These are phyloP conservation scores for Emmonsiellopsis sp. DNA, from an alignment of 2,329 filamentous ascomycete species.

Conservation along the genomic window DNA sequence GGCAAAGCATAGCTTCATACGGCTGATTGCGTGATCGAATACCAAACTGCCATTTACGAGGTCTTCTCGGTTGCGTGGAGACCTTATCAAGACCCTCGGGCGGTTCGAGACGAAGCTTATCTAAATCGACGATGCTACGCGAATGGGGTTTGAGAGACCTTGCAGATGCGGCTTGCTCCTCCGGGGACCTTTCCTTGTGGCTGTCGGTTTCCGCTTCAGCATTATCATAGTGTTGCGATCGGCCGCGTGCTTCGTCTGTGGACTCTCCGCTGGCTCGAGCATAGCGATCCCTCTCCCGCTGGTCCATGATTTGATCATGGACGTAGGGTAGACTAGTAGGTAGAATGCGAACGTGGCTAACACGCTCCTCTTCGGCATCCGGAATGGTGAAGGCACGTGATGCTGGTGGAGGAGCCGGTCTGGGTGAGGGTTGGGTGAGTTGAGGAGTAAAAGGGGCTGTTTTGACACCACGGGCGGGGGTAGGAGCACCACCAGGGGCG, in stretches of 20 bases:
- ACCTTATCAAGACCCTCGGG: conserved; percentile 48
- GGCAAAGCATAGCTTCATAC: conserved; percentile 86
- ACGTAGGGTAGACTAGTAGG: conserved; percentile 86
- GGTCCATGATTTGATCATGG: conserved; percentile 81
- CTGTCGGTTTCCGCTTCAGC: conserved; percentile 1
- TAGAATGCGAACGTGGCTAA: conserved; percentile 83
- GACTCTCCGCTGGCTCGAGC: conserved; percentile 36
- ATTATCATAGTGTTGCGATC: background rate
- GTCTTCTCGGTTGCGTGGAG: conserved; percentile 46
- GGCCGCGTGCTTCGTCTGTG: conserved; percentile 27
- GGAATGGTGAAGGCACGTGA: conserved; percentile 10
- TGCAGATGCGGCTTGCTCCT: conserved; percentile 73
- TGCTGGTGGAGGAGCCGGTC: background rate
- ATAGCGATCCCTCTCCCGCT: conserved; percentile 27
- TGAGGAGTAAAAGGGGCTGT: background rate
- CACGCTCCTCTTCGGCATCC: conserved; percentile 40
- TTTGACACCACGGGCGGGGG: background rate
- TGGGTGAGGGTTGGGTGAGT: background rate
- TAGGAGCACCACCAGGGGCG: background rate
- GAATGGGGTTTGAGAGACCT: conserved; percentile 80
- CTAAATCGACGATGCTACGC: conserved; percentile 58
- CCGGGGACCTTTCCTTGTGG: conserved; percentile 35
- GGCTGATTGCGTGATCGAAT: conserved; percentile 91
- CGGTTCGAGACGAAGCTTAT: conserved; percentile 49
- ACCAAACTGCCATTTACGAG: conserved; percentile 94